These are phyloP conservation scores for Monosporascus ibericus DNA, from an alignment of 2,329 filamentous ascomycete genomes.

Conservation along the genomic window DNA sequence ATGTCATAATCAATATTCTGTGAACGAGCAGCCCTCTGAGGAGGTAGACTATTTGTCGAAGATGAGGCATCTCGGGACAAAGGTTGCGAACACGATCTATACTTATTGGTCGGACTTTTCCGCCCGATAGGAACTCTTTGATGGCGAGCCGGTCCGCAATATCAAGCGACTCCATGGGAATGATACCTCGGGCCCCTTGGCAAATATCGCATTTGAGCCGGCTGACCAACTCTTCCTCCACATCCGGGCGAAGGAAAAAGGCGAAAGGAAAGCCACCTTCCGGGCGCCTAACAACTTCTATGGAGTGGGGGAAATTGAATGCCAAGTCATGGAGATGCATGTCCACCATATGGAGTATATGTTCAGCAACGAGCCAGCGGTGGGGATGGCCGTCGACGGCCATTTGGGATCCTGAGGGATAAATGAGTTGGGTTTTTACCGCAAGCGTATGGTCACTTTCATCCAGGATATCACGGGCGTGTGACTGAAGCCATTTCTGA, in stretches of 20 bases:
- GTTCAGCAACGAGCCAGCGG: constrained; percentile 41
- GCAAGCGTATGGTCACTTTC: constrained; percentile 53
- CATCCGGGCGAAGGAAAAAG: constrained; percentile 45
- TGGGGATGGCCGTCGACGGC: constrained; percentile 46
- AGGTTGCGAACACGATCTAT: constrained; percentile 20
- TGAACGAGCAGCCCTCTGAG: constrained; percentile 58
- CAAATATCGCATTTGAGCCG: constrained; percentile 36
- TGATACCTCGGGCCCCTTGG: constrained; percentile 22
- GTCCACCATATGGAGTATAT: constrained; percentile 35
- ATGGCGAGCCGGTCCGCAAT: constrained; percentile 22
- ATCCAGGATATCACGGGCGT: constrained; percentile 56
- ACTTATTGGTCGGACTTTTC: constrained; percentile 14
- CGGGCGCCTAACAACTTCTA: constrained; percentile 40
- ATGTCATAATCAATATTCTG: constrained; percentile 50
- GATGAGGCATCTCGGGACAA: constrained; percentile 27
- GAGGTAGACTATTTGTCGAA: constrained; percentile 39
- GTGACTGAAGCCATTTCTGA: constrained; percentile 42
- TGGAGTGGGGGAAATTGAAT: constrained; percentile 28
- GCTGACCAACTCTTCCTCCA: constrained; percentile 37
- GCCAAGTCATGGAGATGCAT: constrained; percentile 32
- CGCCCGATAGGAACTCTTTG: constrained; percentile 21
- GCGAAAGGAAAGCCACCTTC: constrained; percentile 46
- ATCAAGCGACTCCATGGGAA: constrained; percentile 25
- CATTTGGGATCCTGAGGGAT: constrained; percentile 43
- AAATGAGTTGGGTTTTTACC: constrained; percentile 49